These are phyloP conservation scores for Candida albicans DNA, from an alignment of 1,139 yeast species.

Conservation along the genomic window DNA sequence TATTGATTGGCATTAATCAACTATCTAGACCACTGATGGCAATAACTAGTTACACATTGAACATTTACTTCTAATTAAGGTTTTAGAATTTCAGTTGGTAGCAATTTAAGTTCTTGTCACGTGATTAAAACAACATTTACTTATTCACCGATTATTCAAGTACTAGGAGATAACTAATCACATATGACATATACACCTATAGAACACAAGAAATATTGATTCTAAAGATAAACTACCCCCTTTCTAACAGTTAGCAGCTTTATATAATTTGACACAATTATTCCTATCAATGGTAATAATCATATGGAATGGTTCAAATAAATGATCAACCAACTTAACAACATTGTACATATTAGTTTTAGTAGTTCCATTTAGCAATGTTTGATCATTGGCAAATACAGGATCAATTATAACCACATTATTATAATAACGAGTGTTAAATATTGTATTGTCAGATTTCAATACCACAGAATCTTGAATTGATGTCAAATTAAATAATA, in stretches of 20 bases:
- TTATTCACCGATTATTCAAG: too few relatives aligned
- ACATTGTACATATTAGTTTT: constrained; percentile 28
- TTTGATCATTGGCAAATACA: constrained; percentile 1
- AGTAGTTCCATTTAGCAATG: background rate
- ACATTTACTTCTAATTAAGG: too few relatives aligned
- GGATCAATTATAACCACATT: constrained; percentile 14
- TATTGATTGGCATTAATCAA: too few relatives aligned
- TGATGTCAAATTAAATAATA: constrained; percentile 34
- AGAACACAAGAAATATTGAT: too few relatives aligned
- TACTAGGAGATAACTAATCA: too few relatives aligned
- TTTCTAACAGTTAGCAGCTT: constrained; percentile 20
- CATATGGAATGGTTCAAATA: constrained; percentile 57
- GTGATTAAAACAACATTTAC: too few relatives aligned
- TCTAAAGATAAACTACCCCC: too few relatives aligned
- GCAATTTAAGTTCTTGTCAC: too few relatives aligned
- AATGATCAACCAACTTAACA: constrained; percentile 48
- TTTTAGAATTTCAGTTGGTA: too few relatives aligned
- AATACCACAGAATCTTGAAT: constrained; percentile 27
- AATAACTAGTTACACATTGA: too few relatives aligned
- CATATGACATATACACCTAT: too few relatives aligned
- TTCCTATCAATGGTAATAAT: constrained; percentile 61
- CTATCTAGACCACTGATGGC: too few relatives aligned
- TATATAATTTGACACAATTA: constrained; percentile 61
- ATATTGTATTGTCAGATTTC: constrained; percentile 15
- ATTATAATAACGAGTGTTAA: constrained; percentile 9